Base-by-base conservation (phyloP, 148 eudicot genomes). In the Rhododendron vialii region DNA sequence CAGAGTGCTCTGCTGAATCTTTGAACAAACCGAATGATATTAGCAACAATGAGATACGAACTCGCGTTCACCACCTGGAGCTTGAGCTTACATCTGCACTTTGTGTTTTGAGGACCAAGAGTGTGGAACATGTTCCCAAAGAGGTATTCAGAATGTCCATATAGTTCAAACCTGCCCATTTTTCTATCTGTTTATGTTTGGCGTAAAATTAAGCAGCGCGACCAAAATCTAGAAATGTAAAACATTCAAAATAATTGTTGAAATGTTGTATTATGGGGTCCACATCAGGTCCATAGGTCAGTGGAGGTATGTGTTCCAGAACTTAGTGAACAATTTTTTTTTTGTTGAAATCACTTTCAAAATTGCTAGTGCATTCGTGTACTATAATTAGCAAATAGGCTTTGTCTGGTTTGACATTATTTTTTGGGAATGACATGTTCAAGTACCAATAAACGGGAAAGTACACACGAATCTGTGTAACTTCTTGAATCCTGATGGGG, bases 11-110 rank as follows among this genome's bases (percentile, higher is more conserved):
- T 84, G 76, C 83, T 71, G 89, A 87, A 84, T 86, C 86, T 87
- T 50, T 87, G 79, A 86, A 87, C 35, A 28, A 82, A 78, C 67
- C 43, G 35, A 85, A 83, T 59, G 81, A 86, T 26, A 69, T 81
- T 35, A 86, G 81, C 80, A 86, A 86, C 82, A 83, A 86, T 65
- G 88, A 92, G 55, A 78, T 94, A 84, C 89, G 80, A 89, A 87
- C 83, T 84, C 96, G 93, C 61, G 95, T 97, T 93, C 92, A 92
- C 86, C 88, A 93, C 81, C 89, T 97, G 80, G 92, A 93, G 89
- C 83, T 79, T 50, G 98, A 97, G 90, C 98, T 97, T n/a, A 86
- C 92, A 75, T 91, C 94, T 80, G 90, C 92, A 33, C 93, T 97
- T 84, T 45, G 20, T 51, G 91, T 91, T 65, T 73, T 96, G 78